phyloP scores from a whole-genome alignment of 2,329 filamentous ascomycete species.

The Calonectria pauciramosa region DNA sequence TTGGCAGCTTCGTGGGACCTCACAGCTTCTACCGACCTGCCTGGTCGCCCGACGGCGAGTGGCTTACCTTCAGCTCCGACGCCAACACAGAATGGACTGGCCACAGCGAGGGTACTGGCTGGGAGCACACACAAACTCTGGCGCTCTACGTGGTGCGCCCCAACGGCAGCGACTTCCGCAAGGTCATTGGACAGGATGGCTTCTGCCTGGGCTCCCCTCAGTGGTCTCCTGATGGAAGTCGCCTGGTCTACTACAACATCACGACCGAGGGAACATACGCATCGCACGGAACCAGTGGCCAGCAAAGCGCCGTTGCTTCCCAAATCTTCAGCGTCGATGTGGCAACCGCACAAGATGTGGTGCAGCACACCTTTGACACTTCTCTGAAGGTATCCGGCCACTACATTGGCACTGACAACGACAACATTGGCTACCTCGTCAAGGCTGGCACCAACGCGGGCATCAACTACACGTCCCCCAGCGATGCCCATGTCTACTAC shows the following conservation, averaged over 20 bases:
- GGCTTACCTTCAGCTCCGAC: slow-evolving; percentile 19
- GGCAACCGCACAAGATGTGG: not conserved
- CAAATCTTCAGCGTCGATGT: slow-evolving; percentile 24
- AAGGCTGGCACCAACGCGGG: slow-evolving; percentile 6
- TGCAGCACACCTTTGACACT: slow-evolving; percentile 19
- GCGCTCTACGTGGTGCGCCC: slow-evolving; percentile 16
- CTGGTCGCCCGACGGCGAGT: slow-evolving; percentile 18
- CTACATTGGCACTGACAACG: slow-evolving; percentile 2
- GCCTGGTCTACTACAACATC: slow-evolving; percentile 19
- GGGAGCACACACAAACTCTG: slow-evolving; percentile 10
- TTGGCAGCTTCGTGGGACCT: slow-evolving; percentile 11
- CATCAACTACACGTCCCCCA: slow-evolving; percentile 12
- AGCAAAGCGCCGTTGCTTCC: slow-evolving; percentile 4
- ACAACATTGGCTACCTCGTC: slow-evolving; percentile 17
- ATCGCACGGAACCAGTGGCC: slow-evolving; percentile 7
- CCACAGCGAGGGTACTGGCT: slow-evolving; percentile 15
- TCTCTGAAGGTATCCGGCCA: slow-evolving; percentile 13
- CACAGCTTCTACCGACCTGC: slow-evolving; percentile 19
- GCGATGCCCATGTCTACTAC: not conserved
- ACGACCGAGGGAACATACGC: slow-evolving; percentile 16
- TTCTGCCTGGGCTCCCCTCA: slow-evolving; percentile 19
- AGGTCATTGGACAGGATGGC: not conserved
- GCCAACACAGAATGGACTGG: slow-evolving; percentile 17
- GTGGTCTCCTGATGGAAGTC: slow-evolving; percentile 15
- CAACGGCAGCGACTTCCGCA: slow-evolving; percentile 11